Evolutionary conservation across 257 asterid species (phyloP), one percentile per base, ranked within the genome.

Genomic region (Salvia rosmarinus): DNA sequence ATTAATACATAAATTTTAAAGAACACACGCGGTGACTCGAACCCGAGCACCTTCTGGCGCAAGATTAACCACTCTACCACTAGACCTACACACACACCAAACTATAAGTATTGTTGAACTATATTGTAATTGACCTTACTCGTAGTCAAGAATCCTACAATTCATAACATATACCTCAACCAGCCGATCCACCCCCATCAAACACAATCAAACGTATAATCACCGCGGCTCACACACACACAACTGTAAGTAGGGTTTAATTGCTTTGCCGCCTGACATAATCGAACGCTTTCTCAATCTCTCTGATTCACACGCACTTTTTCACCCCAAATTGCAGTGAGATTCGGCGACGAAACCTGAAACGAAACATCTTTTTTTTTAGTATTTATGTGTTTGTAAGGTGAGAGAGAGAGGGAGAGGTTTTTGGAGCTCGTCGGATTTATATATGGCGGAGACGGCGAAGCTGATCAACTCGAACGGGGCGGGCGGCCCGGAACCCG

Each of bases 381-480:
- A 1, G 49, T 11, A 10, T 69, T 23, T 73, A 14, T 43, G 52
- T 20, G 50, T 32, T 34, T 71, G 4, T 64, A 13, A 64, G 70
- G 73, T 0, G 42, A 28, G 20, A 28, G 21, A 14, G 25, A 3
- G 11, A 23, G 25, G 20, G 65, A 44, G 64, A 23, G 50, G 13
- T 50, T 14, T 66, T 39, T 43, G 32, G 4, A 4, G 40, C n/a
- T 35, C 19, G n/a, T 70, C 59, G 50, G 67, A 35, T 59, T 49
- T 42, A 37, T 68, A 66, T 3, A 80, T 77, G 85, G 78, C 64
- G 73, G 78, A 75, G 68, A 80, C 70, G 71, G 82, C 78, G 77
- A 77, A 73, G 79, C 42, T 23, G 68, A 52, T 69, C 46, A 32
- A 25, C 61, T 55, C 81, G 61, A 78, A 25, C 17, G 70, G 49